Evolutionary conservation across 495 filamentous ascomycete genomes (phyloP).

Genomic region (Elasticomyces elasticus): DNA sequence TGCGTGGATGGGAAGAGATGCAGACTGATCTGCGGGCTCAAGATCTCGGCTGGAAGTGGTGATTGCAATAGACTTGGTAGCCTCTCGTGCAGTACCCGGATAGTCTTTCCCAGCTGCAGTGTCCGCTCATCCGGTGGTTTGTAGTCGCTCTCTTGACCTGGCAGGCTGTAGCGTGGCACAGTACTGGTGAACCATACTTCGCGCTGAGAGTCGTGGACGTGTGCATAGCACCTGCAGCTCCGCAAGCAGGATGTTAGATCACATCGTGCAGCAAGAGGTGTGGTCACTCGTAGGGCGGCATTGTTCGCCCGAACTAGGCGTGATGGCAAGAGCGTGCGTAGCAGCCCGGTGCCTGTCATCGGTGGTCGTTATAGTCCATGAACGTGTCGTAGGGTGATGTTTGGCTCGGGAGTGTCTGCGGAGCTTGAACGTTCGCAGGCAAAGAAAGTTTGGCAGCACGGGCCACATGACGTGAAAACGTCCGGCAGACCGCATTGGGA

Average conservation of each 20-base stretch:
- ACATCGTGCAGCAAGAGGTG: background rate
- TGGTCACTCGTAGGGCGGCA: slow-evolving; percentile 10
- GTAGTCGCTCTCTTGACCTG: slow-evolving; percentile 14
- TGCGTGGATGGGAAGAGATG: slow-evolving; percentile 96
- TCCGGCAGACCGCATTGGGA: background rate
- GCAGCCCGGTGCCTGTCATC: slow-evolving; percentile 28
- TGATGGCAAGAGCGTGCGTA: slow-evolving; percentile 30
- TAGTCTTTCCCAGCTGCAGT: slow-evolving; percentile 80
- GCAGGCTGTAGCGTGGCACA: background rate
- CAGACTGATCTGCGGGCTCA: slow-evolving; percentile 81
- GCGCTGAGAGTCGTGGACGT: slow-evolving; percentile 22
- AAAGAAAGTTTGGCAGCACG: slow-evolving; percentile 10
- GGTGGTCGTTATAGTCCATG: background rate
- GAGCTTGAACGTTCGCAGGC: background rate
- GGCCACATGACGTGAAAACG: background rate
- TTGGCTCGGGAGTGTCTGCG: slow-evolving; percentile 1
- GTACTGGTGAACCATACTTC: slow-evolving; percentile 31
- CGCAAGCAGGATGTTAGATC: slow-evolving; percentile 1
- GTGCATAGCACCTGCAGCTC: slow-evolving; percentile 23
- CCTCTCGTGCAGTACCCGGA: slow-evolving; percentile 74
- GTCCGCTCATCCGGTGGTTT: slow-evolving; percentile 64
- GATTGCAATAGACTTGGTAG: slow-evolving; percentile 80
- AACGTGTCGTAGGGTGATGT: background rate
- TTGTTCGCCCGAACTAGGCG: slow-evolving; percentile 19
- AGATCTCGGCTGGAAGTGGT: slow-evolving; percentile 71